These are phyloP conservation scores for Collybia sp. DNA, from an alignment of 768 basidiomycete species.

Conservation along the genomic window DNA sequence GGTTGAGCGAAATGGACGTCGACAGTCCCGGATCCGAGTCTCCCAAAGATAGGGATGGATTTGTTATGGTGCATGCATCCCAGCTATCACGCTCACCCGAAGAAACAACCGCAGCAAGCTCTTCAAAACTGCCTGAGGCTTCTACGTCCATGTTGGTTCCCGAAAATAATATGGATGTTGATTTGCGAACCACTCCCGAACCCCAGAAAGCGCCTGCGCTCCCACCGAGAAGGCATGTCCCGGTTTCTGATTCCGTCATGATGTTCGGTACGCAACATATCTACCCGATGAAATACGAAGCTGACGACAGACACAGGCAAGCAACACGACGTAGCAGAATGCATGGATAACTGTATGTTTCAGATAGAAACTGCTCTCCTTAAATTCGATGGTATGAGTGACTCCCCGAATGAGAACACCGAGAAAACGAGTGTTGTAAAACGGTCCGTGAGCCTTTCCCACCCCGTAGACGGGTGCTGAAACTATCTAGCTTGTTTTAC, in stretches of 20 bases:
- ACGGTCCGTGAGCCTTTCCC: conserved; percentile 38
- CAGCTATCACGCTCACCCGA: conserved; percentile 14
- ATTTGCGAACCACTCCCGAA: conserved; percentile 23
- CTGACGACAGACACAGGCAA: conserved; percentile 47
- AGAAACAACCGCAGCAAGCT: conserved; percentile 17
- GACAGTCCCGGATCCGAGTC: conserved; percentile 39
- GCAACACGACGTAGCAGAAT: conserved; percentile 98
- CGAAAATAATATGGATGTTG: conserved; percentile 28
- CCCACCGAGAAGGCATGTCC: conserved; percentile 47
- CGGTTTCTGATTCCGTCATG: conserved; percentile 72
- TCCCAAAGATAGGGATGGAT: conserved; percentile 30
- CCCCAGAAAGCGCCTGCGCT: conserved; percentile 48
- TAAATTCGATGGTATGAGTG: conserved; percentile 57
- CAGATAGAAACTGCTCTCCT: conserved; percentile 92
- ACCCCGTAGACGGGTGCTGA: not conserved
- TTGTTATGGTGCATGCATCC: conserved; percentile 24
- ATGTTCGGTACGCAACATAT: conserved; percentile 67
- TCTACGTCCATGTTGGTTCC: conserved; percentile 21
- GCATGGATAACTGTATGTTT: conserved; percentile 99
- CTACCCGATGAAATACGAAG: not conserved
- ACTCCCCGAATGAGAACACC: conserved; percentile 35
- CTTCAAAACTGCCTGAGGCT: conserved; percentile 23
- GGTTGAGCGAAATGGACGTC: conserved; percentile 49
- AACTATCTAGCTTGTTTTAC: conserved; percentile 59
- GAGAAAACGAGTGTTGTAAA: conserved; percentile 79